These are phyloP conservation scores for Globisporangium echinulatum DNA, from an alignment of 352 stramenopile genomes.

Conservation along the genomic window DNA sequence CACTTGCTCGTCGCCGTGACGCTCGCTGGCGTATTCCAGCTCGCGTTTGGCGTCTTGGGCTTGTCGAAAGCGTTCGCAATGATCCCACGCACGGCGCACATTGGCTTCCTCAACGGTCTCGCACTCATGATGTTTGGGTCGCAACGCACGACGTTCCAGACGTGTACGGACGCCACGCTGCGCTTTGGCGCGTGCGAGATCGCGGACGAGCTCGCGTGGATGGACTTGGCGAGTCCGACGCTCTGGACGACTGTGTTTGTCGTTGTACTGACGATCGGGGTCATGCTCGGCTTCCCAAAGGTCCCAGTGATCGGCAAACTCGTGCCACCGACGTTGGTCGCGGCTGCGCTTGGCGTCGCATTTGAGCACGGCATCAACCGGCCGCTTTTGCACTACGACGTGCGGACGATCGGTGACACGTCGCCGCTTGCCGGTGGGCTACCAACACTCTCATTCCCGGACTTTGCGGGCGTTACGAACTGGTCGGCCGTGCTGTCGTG, in stretches of 20 bases:
- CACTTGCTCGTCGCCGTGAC: slow-evolving; percentile 88
- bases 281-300: slow-evolving; percentile 83
- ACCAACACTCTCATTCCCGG: slow-evolving; percentile 43
- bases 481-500: slow-evolving; percentile 79
- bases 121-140: slow-evolving; percentile 93
- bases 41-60: slow-evolving; percentile 71
- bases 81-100: slow-evolving; percentile 92
- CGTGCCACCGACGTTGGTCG: slow-evolving; percentile 78
- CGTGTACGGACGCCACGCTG: slow-evolving; percentile 45
- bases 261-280: slow-evolving; percentile 73
- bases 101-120: slow-evolving; percentile 95
- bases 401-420: slow-evolving; percentile 74
- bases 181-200: slow-evolving; percentile 76
- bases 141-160: slow-evolving; percentile 90
- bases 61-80: slow-evolving; percentile 90
- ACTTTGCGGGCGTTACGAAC: slow-evolving; percentile 40
- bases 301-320: slow-evolving; percentile 50
- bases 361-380: slow-evolving; percentile 88
- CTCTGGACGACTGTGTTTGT: slow-evolving; percentile 66
- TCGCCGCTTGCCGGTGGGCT: slow-evolving; percentile 45
- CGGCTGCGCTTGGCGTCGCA: slow-evolving; percentile 61
- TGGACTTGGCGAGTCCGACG: slow-evolving; percentile 42
- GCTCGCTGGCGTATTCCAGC: slow-evolving; percentile 80
- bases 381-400: slow-evolving; percentile 58
- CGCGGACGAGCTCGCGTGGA: slow-evolving; percentile 61